Evolutionary conservation across 140 eudicot genomes (phyloP).

Genomic region (Senecio squalidus): DNA sequence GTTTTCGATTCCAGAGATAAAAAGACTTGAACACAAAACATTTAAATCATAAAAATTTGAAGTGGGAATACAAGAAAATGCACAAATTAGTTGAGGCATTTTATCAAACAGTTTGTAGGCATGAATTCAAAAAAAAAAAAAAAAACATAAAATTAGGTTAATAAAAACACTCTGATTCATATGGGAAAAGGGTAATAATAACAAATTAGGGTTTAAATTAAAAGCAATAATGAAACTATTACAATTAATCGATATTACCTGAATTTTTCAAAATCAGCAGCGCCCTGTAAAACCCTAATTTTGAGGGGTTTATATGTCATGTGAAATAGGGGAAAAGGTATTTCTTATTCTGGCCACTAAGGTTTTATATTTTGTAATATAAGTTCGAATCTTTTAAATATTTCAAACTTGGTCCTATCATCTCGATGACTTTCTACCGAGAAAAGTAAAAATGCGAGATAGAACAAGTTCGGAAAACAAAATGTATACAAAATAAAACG

Average conservation of each 20-base stretch:
- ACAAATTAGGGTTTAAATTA: background rate
- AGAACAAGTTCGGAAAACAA: too few species aligned
- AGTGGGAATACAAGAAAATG: background rate
- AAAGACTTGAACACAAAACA: background rate
- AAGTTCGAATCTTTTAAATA: background rate
- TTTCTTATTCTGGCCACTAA: background rate
- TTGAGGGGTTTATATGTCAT: background rate
- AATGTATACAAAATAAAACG: too few species aligned
- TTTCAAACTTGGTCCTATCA: too few species aligned
- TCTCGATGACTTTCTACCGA: too few species aligned
- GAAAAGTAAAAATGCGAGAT: too few species aligned
- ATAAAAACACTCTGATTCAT: background rate
- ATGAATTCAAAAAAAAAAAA: background rate
- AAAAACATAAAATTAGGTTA: background rate
- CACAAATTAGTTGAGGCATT: constrained; percentile 10
- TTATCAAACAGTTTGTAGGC: constrained; percentile 4
- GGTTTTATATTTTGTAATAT: background rate
- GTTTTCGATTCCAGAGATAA: background rate
- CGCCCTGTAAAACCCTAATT: background rate
- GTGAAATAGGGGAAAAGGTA: background rate
- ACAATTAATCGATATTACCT: background rate
- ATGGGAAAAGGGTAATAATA: background rate
- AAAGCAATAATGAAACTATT: background rate
- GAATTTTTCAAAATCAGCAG: background rate
- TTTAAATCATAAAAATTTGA: background rate